Evolutionary conservation across 805 yeast species (phyloP).

Genomic region (Metschnikowia hibisci): DNA sequence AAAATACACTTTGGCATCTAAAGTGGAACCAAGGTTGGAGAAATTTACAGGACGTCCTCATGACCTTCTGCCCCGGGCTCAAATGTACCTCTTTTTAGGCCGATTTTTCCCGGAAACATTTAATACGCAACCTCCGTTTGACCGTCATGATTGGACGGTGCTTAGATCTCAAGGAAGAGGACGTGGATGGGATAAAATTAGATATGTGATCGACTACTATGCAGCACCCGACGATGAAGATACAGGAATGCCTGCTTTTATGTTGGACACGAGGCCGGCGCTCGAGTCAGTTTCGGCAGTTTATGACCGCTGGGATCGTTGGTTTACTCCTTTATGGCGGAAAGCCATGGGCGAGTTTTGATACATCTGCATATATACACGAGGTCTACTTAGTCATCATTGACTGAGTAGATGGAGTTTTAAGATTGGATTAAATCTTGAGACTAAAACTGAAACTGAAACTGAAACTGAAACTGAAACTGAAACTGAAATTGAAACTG

Average conservation of each 20-base stretch:
- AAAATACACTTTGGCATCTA: slow-evolving; percentile 53
- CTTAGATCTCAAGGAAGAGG: slow-evolving; percentile 52
- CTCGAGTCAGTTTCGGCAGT: slow-evolving; percentile 64
- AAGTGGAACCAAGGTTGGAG: slow-evolving; percentile 67
- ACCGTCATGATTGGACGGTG: slow-evolving; percentile 98
- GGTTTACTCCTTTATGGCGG: slow-evolving; percentile 64
- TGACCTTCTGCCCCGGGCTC: slow-evolving; percentile 83
- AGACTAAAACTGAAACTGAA: too few relatives aligned
- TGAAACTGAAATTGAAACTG: too few relatives aligned
- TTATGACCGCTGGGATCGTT: slow-evolving; percentile 62
- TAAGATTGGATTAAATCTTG: too few relatives aligned
- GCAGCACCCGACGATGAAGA: slow-evolving; percentile 89
- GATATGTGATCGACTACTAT: slow-evolving; percentile 94
- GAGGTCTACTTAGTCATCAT: not conserved
- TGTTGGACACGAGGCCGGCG: slow-evolving; percentile 94
- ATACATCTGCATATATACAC: not conserved
- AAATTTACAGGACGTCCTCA: slow-evolving; percentile 91
- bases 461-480: too few relatives aligned
- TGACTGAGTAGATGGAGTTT: too few relatives aligned
- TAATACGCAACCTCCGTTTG: slow-evolving; percentile 85
- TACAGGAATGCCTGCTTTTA: slow-evolving; percentile 86
- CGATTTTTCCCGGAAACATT: slow-evolving; percentile 67
- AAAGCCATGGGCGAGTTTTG: slow-evolving; percentile 59
- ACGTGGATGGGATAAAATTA: slow-evolving; percentile 59
- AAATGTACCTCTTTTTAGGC: slow-evolving; percentile 60